Base-by-base conservation (phyloP, 2,329 filamentous ascomycete genomes). In the Nemania diffusa region DNA sequence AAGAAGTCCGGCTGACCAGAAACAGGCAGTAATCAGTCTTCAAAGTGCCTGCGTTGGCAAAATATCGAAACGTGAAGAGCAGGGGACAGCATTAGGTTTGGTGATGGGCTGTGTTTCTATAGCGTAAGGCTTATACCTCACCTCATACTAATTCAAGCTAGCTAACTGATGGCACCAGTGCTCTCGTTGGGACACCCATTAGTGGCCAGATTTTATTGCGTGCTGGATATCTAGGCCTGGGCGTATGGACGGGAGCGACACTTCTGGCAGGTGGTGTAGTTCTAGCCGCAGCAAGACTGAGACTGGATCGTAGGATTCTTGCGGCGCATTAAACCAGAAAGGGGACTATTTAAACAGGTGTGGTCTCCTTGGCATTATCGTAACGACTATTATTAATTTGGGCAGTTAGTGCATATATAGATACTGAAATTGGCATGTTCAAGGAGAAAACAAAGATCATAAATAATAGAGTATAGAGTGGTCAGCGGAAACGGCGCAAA, bases 31-130 rank as follows among this genome's bases (percentile, higher is more conserved):
- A 32, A 68, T 85, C 27, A 82, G 80, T 56, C 75, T 85, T 0
- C 83, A 85, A 48, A 73, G 79, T 62, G 81, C 83, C 0, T 85
- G 83, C 65, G 82, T 81, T 0, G 79, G 79, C 0, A 79, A 82
- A 50, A 73, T 85, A 8, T 77, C 81, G 0, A 80, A 76, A 0
- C 75, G 76, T 1, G 69, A 77, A 3, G 80, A 77, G 0, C 75
- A 81, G 27, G 83, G 83, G 0, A 75, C 80, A 1, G 80, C 81
- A 0, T 76, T 84, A 8, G 84, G 84, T 0, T 71, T 78, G 20
- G 73, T 82, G 1, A 78, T 82, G 72, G 82, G 79, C 0, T 78
- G 78, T 4, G 74, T 81, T 1, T 79, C 83, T 1, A 66, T 84
- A 5, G 79, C 81, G 81, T 84, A 74, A 70, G 81, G 75, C 37